phyloP scores from a whole-genome alignment of 2,329 filamentous ascomycete species.

The Immersiporthe knoxdaviesiana region DNA sequence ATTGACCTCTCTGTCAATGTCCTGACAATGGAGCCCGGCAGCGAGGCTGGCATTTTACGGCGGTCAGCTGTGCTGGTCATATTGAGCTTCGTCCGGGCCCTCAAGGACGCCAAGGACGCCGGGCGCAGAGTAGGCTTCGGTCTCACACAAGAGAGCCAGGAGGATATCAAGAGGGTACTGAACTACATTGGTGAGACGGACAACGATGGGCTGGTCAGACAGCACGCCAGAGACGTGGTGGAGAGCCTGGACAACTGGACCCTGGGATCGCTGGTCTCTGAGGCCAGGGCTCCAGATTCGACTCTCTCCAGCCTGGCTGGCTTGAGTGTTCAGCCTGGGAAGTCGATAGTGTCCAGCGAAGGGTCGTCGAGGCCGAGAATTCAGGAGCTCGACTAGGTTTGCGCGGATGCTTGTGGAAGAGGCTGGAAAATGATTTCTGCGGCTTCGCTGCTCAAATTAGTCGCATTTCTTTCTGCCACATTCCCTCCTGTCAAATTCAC shows the following conservation, averaged over 20 bases:
- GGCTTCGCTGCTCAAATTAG: background rate
- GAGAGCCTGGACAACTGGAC: slow-evolving; percentile 69
- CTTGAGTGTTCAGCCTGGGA: slow-evolving; percentile 44
- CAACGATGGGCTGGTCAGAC: slow-evolving; percentile 67
- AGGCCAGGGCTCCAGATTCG: slow-evolving; percentile 12
- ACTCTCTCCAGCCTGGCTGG: slow-evolving; percentile 46
- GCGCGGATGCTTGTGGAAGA: background rate
- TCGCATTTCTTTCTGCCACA: too few relatives aligned
- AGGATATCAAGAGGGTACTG: slow-evolving; percentile 65
- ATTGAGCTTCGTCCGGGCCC: slow-evolving; percentile 62
- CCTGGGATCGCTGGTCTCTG: slow-evolving; percentile 40
- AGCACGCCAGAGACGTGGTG: slow-evolving; percentile 68
- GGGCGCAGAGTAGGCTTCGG: slow-evolving; percentile 55
- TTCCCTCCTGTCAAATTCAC: background rate
- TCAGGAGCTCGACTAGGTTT: slow-evolving; percentile 61
- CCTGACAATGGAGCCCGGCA: slow-evolving; percentile 62
- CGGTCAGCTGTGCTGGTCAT: slow-evolving; percentile 68
- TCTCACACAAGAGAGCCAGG: slow-evolving; percentile 57
- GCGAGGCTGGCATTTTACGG: slow-evolving; percentile 66
- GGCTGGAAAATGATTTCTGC: background rate
- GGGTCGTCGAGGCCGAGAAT: slow-evolving; percentile 47
- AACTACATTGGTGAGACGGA: slow-evolving; percentile 68
- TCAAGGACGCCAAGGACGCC: slow-evolving; percentile 56
- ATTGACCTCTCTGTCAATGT: slow-evolving; percentile 67
- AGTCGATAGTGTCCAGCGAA: slow-evolving; percentile 20